A percentile compares a stretch with the other conserved stretches of the same genome.
These are phyloP conservation scores for Nakazawaea populi DNA, from an alignment of 805 yeast species.

Conservation along the genomic window DNA sequence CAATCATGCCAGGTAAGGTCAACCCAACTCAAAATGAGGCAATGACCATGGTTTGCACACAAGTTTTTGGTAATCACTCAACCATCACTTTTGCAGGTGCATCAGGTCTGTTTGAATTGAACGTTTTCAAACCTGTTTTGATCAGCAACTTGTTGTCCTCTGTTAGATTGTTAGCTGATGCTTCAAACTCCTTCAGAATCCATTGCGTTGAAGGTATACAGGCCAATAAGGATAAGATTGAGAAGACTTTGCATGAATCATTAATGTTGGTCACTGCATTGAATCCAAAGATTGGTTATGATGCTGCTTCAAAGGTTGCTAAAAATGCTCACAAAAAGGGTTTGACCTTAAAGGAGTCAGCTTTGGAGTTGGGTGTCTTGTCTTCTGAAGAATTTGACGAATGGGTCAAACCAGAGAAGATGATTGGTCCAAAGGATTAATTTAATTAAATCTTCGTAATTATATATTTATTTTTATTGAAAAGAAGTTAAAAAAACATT, in stretches of 20 bases:
- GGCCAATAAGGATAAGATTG: constrained; percentile 86
- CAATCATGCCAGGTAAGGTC: constrained; percentile 99
- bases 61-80: constrained; percentile 95
- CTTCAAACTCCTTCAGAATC: constrained; percentile 80
- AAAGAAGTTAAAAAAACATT: too few relatives aligned
- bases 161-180: constrained; percentile 85
- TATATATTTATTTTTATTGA: background rate
- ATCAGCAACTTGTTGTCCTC: constrained; percentile 86
- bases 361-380: constrained; percentile 84
- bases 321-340: constrained; percentile 99
- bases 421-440: constrained; percentile 81
- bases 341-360: constrained; percentile 89
- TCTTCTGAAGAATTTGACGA: constrained; percentile 83
- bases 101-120: constrained; percentile 96
- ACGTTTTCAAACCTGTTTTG: constrained; percentile 96
- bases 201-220: constrained; percentile 93
- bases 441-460: background rate
- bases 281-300: constrained; percentile 98
- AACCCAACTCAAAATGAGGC: constrained; percentile 99
- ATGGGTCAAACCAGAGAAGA: constrained; percentile 97
- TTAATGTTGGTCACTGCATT: constrained; percentile 97
- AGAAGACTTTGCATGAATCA: constrained; percentile 85
- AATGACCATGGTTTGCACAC: constrained; percentile 95
- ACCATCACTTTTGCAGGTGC: constrained; percentile 97
- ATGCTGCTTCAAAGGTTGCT: constrained; percentile 94